Evolutionary conservation across 768 basidiomycete genomes (phyloP).

Genomic region (Boletus speciosus): DNA sequence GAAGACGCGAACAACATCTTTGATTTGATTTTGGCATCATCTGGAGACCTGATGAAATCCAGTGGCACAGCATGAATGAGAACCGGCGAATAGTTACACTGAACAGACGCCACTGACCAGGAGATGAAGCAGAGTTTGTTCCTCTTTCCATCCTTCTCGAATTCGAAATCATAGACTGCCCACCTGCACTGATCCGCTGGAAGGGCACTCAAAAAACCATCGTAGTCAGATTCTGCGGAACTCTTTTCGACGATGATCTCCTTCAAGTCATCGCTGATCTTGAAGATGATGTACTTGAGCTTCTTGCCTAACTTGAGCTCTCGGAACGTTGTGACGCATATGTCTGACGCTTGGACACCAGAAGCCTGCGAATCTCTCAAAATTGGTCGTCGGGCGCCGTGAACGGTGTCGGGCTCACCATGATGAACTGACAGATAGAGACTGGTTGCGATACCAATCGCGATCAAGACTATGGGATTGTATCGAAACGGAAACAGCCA

Average conservation of each 20-base stretch:
- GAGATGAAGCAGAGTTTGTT: conserved; percentile 85
- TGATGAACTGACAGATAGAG: conserved; percentile 24
- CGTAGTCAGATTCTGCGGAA: conserved; percentile 52
- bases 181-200: conserved; percentile 75
- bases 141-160: conserved; percentile 69
- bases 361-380: conserved; percentile 24
- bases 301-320: conserved; percentile 42
- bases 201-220: conserved; percentile 68
- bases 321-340: conserved; percentile 39
- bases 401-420: conserved; percentile 24
- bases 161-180: conserved; percentile 92
- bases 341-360: conserved; percentile 45
- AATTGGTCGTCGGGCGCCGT: background rate
- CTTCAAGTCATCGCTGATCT: conserved; percentile 50
- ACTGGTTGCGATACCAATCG: conserved; percentile 24
- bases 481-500: conserved; percentile 4
- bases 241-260: conserved; percentile 77
- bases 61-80: background rate
- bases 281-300: conserved; percentile 84
- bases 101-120: conserved; percentile 62
- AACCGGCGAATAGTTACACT: background rate
- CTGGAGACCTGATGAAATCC: conserved; percentile 70
- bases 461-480: conserved; percentile 13
- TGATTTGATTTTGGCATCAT: conserved; percentile 74
- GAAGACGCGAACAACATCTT: conserved; percentile 98